Evolutionary conservation across 305 asterid genomes (phyloP).

Genomic region (Solanum hybrid): DNA sequence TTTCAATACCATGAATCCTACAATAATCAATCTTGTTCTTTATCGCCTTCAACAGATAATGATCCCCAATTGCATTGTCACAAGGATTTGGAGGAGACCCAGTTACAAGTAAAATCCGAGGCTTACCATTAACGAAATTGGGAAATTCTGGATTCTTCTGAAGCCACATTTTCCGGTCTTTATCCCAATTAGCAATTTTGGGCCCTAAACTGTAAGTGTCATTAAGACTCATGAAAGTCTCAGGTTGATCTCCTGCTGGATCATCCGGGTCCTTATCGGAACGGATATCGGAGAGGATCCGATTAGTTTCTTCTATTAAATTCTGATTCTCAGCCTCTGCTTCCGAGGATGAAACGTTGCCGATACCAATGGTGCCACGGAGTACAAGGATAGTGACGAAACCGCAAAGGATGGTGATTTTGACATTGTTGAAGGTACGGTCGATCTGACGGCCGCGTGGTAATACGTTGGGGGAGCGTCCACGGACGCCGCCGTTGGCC

Average conservation of each 20-base stretch:
- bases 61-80: constrained; percentile 89
- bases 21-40: constrained; percentile 93
- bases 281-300: constrained; percentile 84
- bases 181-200: constrained; percentile 54
- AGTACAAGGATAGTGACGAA: constrained; percentile 86
- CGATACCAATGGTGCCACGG: constrained; percentile 89
- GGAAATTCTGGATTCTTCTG: constrained; percentile 60
- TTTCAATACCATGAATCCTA: constrained; percentile 88
- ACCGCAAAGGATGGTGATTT: constrained; percentile 86
- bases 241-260: constrained; percentile 14
- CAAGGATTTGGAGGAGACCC: constrained; percentile 85
- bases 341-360: constrained; percentile 53
- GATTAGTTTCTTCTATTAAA: constrained; percentile 56
- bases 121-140: constrained; percentile 43
- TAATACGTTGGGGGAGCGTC: constrained; percentile 28
- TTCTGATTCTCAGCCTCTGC: constrained; percentile 61
- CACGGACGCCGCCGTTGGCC: constrained; percentile 37
- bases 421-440: constrained; percentile 72
- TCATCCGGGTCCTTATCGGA: constrained; percentile 58
- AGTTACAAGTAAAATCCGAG: constrained; percentile 71
- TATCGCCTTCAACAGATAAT: constrained; percentile 58
- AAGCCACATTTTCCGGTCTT: constrained; percentile 71
- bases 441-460: constrained; percentile 79
- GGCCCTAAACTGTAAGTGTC: constrained; percentile 63
- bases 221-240: constrained; percentile 19